Base-by-base conservation (phyloP, 1,284 basidiomycete genomes). In the Heterobasidion parviporum region DNA sequence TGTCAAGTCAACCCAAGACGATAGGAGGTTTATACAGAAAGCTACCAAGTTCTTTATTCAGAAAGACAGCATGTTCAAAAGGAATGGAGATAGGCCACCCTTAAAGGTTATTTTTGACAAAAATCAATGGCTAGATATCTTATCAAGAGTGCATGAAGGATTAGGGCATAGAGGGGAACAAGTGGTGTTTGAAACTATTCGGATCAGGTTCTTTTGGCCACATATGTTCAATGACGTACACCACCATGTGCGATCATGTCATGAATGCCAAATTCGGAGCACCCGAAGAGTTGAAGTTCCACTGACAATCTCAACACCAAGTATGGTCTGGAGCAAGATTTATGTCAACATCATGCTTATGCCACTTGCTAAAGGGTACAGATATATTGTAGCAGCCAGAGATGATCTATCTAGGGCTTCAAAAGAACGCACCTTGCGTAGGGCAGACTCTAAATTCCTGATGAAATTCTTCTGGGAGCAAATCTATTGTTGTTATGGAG, bases 291-390 rank as follows among this genome's bases (percentile, higher is more conserved):
- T 72, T 14, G 49, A 62, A 12, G 61, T 72, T 6, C 72, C 72
- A 0, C 64, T 66, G 5, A 64, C 60, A 2, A 57, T 73, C 15
- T 57, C 68, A 1, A 47, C 57, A 3, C 70, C 71, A 1, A 61
- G 65, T 0, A 57, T 62, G 1, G 58, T 72, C 1, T 71, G 71
- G 50, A 35, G 54, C 3, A 69, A 70, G 50, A 59, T 67, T 2
- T 65, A 73, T 53, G 59, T 72, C 15, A 71, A 74, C 62, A 63
- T 71, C 6, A 63, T 71, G 4, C 53, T 70, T 1, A 56, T 69
- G 0, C 54, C 65, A 6, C 67, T 70, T 20, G 60, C 64, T 0
- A 51, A 52, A 5, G 61, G 70, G 1, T 63, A 71, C 20, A 55
- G 51, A 2, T 57, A 59, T 0, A 56, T 68, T 38, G 50, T 67